Base-by-base conservation (phyloP, 2,329 filamentous ascomycete genomes). In the Trichoderma sp. region DNA sequence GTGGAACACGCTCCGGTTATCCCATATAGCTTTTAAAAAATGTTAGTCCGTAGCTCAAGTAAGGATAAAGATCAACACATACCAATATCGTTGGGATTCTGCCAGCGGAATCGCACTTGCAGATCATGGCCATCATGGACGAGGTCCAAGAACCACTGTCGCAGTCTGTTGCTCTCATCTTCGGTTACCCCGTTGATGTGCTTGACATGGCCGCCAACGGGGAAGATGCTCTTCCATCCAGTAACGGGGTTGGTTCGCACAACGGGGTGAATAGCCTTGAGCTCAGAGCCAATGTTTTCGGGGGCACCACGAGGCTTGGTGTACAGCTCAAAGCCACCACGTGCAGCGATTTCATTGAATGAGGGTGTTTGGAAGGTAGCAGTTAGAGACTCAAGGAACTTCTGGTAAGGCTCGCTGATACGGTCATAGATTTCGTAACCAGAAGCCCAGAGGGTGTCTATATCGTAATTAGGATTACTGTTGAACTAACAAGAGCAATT, bases 351-450 rank as follows among this genome's bases (percentile, higher is more conserved):
- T 19, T 84, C 77, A 68, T 81, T 81, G 77, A 88, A 89, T 1
- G 77, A 76, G 0, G 85, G 84, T 72, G 85, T 81, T 0, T 82
- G 82, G 71, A 84, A 85, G 0, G 85, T 87, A 3, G 84, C 88
- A 0, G 86, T 89, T 8, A 91, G 77, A 0, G 78, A 77, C 67
- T 91, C 88, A 33, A 90, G 81, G 76, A 90, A 90, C 29, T 79
- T 79, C 69, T 86, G 86, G 65, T 86, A 86, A 0, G 86, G 80
- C 2, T 81, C 79, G 4, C 86, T 88, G 69, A 92, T 81, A 33
- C 87, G 84, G 74, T 92, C 89, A 73, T 90, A 91, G 14, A 90
- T 78, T 72, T 91, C 88, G 74, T 91, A 91, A 0, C 88, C 88
- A 0, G 87, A 89, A 0, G 89, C 89, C 88, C 89, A 91, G 6